phyloP scores from a whole-genome alignment of 164 flowering plant genomes.

The Liquidambar formosana region DNA sequence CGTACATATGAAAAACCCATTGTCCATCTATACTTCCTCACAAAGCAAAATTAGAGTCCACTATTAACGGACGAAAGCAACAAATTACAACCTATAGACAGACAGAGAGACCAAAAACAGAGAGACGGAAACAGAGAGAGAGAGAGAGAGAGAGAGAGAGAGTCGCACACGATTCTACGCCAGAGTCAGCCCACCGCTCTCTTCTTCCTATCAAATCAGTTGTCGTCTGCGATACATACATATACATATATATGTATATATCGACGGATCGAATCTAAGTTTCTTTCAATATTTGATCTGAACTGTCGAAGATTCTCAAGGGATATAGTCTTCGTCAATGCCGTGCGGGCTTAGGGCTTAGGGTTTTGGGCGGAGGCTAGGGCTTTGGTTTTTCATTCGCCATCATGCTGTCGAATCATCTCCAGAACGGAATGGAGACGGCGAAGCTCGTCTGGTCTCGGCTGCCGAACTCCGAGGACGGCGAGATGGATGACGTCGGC shows the following conservation, averaged over 20 bases:
- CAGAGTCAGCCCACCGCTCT: too few relatives aligned
- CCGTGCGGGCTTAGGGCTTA: neutral
- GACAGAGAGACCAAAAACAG: neutral
- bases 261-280: too few relatives aligned
- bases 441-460: slow-evolving; percentile 85
- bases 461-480: slow-evolving; percentile 69
- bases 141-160: too few relatives aligned
- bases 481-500: slow-evolving; percentile 42
- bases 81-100: neutral
- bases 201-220: too few relatives aligned
- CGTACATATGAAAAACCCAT: neutral
- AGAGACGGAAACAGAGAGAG: too few relatives aligned
- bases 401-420: slow-evolving; percentile 56
- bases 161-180: too few relatives aligned
- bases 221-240: too few relatives aligned
- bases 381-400: neutral
- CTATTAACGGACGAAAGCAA: neutral
- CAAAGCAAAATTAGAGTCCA: neutral
- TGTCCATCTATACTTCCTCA: neutral
- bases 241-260: too few relatives aligned
- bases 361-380: neutral
- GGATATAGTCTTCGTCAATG: too few relatives aligned
- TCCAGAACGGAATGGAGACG: slow-evolving; percentile 80
- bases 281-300: too few relatives aligned
- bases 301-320: too few relatives aligned